Base-by-base conservation (phyloP, 2,329 filamentous ascomycete genomes). In the Aureobasidium melanogenum region DNA sequence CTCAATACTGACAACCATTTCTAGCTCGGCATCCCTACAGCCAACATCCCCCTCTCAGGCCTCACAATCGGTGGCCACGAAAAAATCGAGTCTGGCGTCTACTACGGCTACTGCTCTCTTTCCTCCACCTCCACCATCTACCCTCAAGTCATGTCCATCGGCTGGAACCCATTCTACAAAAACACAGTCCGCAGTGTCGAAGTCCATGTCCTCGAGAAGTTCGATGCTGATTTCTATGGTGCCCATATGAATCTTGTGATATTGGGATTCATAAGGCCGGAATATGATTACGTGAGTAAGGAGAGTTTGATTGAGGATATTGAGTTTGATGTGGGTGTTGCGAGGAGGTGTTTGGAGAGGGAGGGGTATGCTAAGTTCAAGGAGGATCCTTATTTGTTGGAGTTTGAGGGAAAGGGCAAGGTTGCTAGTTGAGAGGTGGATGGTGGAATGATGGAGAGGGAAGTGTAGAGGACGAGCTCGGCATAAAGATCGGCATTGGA, bases 81-180 rank as follows among this genome's bases (percentile, higher is more conserved):
- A 7, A 77, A 82, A 66, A 80, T 89, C 60, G 79, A 84, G 62
- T 89, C 86, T 0, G 94, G 94, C 66, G 89, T 97, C 65, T 97
- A 97, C 81, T 97, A 92, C 72, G 94, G 94, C 70, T 96, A 89
- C 80, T 91, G 91, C 5, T 84, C 88, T 0, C 83, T 97, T 34
- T 69, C 70, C 3, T 62, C 69, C 19, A 68, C 67, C 32, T 67
- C 66, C 44, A 22, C 15, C 26, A 79, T 94, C 61, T 90, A 87
- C 74, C 90, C 90, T 1, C 94, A 95, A 82, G 91, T 96, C 66
- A 89, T 97, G 87, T 90, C 86, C 64, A 93, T 97, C 66, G 94
- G 94, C 47, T 97, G 92, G 82, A 99, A 97, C 75, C 94, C 94
- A 0, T 97, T 92, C 77, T 99, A 96, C 82, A 91, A 92, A 73